Percentiles rank a stretch among this genome's conserved stretches.
phyloP scores from a whole-genome alignment of 768 basidiomycete species.

The Rhizopogon vinicolor region DNA sequence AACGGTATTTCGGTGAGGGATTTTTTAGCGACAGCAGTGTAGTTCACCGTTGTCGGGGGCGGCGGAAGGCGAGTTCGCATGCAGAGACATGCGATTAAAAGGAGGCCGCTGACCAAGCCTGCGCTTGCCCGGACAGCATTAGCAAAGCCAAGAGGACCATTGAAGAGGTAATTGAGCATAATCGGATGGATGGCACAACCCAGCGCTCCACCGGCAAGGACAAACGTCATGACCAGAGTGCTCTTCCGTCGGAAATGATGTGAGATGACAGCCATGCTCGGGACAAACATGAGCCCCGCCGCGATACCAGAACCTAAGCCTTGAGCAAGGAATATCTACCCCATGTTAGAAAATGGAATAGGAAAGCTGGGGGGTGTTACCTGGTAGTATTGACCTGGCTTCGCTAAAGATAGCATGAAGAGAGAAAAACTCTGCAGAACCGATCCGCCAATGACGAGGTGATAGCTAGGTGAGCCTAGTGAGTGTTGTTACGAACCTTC shows the following conservation, averaged over 20 bases:
- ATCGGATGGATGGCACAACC: slow-evolving; percentile 20
- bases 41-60: slow-evolving; percentile 7
- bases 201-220: slow-evolving; percentile 31
- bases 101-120: slow-evolving; percentile 32
- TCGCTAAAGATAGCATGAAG: slow-evolving; percentile 42
- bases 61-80: slow-evolving; percentile 38
- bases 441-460: slow-evolving; percentile 40
- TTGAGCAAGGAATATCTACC: slow-evolving; percentile 45
- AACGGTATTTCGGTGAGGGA: slow-evolving; percentile 11
- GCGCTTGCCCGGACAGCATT: slow-evolving; percentile 45
- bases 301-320: slow-evolving; percentile 44
- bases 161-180: slow-evolving; percentile 27
- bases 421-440: slow-evolving; percentile 36
- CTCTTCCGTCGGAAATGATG: slow-evolving; percentile 40
- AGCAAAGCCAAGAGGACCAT: slow-evolving; percentile 28
- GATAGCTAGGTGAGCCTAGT: slow-evolving; percentile 26
- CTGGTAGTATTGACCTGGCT: slow-evolving; percentile 40
- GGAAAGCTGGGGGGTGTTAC: slow-evolving; percentile 16
- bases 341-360: neutral
- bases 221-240: slow-evolving; percentile 40
- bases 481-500: neutral
- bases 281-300: slow-evolving; percentile 41
- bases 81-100: slow-evolving; percentile 27
- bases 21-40: slow-evolving; percentile 11
- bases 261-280: slow-evolving; percentile 37